Base-by-base conservation (phyloP, 495 filamentous ascomycete genomes). In the Penicillium arizonense region DNA sequence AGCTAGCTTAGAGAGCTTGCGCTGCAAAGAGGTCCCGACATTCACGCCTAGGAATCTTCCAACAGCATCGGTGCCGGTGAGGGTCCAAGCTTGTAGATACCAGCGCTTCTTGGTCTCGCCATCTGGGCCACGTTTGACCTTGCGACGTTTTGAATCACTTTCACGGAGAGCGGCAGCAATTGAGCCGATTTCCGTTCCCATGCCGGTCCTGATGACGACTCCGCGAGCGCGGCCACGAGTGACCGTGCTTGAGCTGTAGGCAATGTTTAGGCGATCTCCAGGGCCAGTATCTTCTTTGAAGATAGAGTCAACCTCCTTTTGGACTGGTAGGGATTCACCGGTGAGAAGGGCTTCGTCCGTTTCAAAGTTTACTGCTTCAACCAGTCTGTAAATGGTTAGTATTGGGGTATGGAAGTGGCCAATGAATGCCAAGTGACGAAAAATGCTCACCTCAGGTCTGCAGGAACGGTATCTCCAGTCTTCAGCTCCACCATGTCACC, bases 191-290 rank as follows among this genome's bases (percentile, higher is more conserved):
- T 87, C 79, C 5, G 83, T 86, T 50, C 65, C 64, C 77, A 85
- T 85, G 32, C 83, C 84, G 3, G 52, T 59, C 3, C 85, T 83
- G 4, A 89, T 90, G 43, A 90, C 86, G 3, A 82, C 85, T 3
- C 88, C 87, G 41, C 88, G 88, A 68, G 90, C 89, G 56, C 88
- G 87, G 49, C 93, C 89, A 58, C 88, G 87, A 12, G 83, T 82
- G 32, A 89, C 90, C 11, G 90, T 93, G 46, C 91, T 82, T 52
- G 92, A 55, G 26, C 51, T 55, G 21, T 55, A 59, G 14, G 56
- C 52, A 2, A 59, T 59, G 11, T 59, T 92, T 57, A 80, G 80
- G 23, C 85, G 69, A 48, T 75, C 78, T 42, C 87, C 82, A 42
- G 83, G 75, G 35, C 83, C 80, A 58, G 88, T 82, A 53, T 92